Percentiles rank a stretch among this genome's conserved stretches.
Conservation (phyloP, 2,329 filamentous ascomycete genomes). For the Alternaria postmessia region DNA sequence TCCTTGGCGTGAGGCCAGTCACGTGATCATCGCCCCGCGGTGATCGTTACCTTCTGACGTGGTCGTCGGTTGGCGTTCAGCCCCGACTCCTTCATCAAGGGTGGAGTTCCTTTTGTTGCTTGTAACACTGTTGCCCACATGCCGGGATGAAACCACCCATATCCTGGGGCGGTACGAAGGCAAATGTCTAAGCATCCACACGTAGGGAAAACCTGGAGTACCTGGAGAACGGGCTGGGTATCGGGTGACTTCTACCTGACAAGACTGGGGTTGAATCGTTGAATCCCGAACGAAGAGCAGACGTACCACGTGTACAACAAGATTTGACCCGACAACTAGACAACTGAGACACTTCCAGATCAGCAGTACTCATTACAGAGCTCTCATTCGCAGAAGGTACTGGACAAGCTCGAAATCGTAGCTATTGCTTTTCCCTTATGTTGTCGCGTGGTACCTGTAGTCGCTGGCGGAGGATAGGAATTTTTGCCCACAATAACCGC, state of each 20-base stretch:
- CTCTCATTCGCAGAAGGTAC: not conserved
- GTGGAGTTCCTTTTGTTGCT: too few relatives aligned
- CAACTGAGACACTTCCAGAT: not conserved
- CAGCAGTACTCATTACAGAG: not conserved
- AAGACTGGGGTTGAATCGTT: not conserved
- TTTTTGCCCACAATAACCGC: conserved; percentile 32
- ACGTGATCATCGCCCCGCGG: too few relatives aligned
- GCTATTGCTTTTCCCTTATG: conserved; percentile 1
- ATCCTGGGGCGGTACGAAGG: not conserved
- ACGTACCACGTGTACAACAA: conserved; percentile 1
- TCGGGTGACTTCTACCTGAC: not conserved
- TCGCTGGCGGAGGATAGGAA: not conserved
- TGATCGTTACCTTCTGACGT: too few relatives aligned
- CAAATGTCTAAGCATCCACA: not conserved
- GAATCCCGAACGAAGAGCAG: not conserved
- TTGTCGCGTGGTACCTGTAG: conserved; percentile 14
- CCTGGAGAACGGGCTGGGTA: not conserved
- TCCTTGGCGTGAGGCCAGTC: too few relatives aligned
- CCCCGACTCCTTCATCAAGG: too few relatives aligned
- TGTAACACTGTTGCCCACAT: not conserved
- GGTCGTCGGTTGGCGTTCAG: too few relatives aligned
- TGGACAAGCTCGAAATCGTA: not conserved
- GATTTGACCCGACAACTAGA: not conserved
- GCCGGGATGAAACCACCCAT: not conserved
- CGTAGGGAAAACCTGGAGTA: not conserved